Evolutionary conservation across 768 basidiomycete genomes (phyloP).

Genomic region (Pleurotus tuoliensis): DNA sequence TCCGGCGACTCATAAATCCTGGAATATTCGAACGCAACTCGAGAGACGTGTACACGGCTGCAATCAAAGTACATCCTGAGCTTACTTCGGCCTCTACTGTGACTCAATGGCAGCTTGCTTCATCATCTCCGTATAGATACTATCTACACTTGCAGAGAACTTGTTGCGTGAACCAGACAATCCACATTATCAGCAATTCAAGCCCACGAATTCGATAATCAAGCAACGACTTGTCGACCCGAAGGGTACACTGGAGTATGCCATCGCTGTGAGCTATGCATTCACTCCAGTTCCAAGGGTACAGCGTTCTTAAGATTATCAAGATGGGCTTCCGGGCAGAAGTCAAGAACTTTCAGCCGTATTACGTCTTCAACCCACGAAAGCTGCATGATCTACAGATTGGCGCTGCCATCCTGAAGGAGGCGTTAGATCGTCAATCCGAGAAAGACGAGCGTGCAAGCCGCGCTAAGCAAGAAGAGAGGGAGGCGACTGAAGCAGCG

Average conservation of each 20-base stretch:
- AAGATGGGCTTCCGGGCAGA: conserved; percentile 75
- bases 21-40: conserved; percentile 73
- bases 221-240: conserved; percentile 64
- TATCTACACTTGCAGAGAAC: conserved; percentile 69
- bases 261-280: conserved; percentile 56
- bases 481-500: conserved; percentile 49
- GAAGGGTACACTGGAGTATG: conserved; percentile 77
- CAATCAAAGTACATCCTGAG: conserved; percentile 54
- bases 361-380: conserved; percentile 57
- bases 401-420: conserved; percentile 63
- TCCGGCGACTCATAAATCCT: conserved; percentile 75
- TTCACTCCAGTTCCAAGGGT: background rate
- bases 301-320: conserved; percentile 10
- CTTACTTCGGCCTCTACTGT: conserved; percentile 11
- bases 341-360: conserved; percentile 70
- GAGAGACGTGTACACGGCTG: conserved; percentile 51
- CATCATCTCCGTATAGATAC: conserved; percentile 40
- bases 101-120: conserved; percentile 13
- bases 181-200: conserved; percentile 69
- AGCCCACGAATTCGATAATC: conserved; percentile 68
- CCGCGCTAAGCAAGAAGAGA: conserved; percentile 51
- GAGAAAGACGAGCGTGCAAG: conserved; percentile 45
- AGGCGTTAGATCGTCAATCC: conserved; percentile 51
- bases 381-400: conserved; percentile 53
- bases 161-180: conserved; percentile 71